Evolutionary conservation across 805 yeast genomes (phyloP).

Genomic region (Zygosaccharomyces lentus): DNA sequence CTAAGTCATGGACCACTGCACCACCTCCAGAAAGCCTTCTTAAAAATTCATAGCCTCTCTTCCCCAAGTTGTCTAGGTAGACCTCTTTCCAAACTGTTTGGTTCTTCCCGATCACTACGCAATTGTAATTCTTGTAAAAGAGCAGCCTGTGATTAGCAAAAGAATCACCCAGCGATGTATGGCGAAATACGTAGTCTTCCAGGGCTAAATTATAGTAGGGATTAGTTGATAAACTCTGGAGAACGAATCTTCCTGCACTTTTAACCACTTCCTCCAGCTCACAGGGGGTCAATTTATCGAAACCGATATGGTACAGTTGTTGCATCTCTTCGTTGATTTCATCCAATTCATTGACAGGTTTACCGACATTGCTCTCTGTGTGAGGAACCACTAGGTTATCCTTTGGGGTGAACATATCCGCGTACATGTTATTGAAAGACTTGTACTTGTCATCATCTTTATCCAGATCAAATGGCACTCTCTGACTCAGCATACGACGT

Average conservation of each 20-base stretch:
- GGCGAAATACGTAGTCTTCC: constrained; percentile 71
- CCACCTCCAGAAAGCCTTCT: constrained; percentile 94
- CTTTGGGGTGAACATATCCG: constrained; percentile 32
- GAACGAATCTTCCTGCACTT: constrained; percentile 53
- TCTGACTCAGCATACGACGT: constrained; percentile 3
- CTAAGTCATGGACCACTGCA: constrained; percentile 88
- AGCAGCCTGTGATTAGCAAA: constrained; percentile 50
- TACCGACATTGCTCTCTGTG: not conserved
- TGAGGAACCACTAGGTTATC: constrained; percentile 1
- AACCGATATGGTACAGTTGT: constrained; percentile 26
- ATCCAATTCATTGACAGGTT: constrained; percentile 27
- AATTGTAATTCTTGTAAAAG: constrained; percentile 71
- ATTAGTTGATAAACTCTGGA: constrained; percentile 46
- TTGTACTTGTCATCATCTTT: constrained; percentile 25
- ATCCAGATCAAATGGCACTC: constrained; percentile 19
- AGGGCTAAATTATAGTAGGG: constrained; percentile 78
- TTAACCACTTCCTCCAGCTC: constrained; percentile 26
- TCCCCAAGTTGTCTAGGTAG: constrained; percentile 51
- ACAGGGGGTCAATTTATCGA: constrained; percentile 10
- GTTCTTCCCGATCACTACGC: constrained; percentile 93
- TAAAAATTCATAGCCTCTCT: constrained; percentile 56
- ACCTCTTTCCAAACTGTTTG: constrained; percentile 93
- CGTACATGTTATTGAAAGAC: constrained; percentile 36
- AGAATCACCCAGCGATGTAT: constrained; percentile 46
- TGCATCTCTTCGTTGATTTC: constrained; percentile 35